Evolutionary conservation across 495 filamentous ascomycete genomes (phyloP).

Genomic region (Penicilliopsis zonata): DNA sequence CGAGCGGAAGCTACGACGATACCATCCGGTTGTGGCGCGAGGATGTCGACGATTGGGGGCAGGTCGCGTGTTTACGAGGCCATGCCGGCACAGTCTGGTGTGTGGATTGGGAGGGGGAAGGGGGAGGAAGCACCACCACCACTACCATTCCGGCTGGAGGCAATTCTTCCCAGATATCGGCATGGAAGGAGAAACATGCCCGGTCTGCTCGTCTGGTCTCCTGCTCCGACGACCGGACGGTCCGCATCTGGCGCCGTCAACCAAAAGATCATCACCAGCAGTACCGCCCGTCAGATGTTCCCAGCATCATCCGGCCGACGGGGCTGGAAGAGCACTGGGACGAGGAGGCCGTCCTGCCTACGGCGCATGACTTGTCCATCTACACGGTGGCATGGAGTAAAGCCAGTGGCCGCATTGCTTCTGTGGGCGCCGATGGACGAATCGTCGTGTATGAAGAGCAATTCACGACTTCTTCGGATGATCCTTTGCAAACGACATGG

Average conservation of each 20-base stretch:
- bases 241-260: constrained; percentile 64
- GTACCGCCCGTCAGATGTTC: constrained; percentile 34
- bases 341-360: constrained; percentile 57
- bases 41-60: constrained; percentile 87
- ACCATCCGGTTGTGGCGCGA: constrained; percentile 81
- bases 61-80: constrained; percentile 67
- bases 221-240: constrained; percentile 65
- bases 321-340: constrained; percentile 70
- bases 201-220: constrained; percentile 53
- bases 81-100: constrained; percentile 81
- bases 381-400: constrained; percentile 76
- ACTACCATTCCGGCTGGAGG: not conserved
- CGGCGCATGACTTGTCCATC: constrained; percentile 63
- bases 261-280: constrained; percentile 33
- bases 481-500: constrained; percentile 36
- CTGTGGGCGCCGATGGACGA: constrained; percentile 73
- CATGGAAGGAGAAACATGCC: constrained; percentile 27
- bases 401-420: constrained; percentile 61
- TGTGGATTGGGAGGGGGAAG: constrained; percentile 59
- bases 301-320: constrained; percentile 68
- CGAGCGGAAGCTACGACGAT: constrained; percentile 83
- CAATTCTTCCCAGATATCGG: not conserved
- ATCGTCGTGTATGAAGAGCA: constrained; percentile 69
- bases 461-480: constrained; percentile 15
- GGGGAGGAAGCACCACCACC: constrained; percentile 8